Evolutionary conservation across 257 asterid species (phyloP), one percentile per base, ranked within the genome.

Genomic region (Rubia yunnanensis): DNA sequence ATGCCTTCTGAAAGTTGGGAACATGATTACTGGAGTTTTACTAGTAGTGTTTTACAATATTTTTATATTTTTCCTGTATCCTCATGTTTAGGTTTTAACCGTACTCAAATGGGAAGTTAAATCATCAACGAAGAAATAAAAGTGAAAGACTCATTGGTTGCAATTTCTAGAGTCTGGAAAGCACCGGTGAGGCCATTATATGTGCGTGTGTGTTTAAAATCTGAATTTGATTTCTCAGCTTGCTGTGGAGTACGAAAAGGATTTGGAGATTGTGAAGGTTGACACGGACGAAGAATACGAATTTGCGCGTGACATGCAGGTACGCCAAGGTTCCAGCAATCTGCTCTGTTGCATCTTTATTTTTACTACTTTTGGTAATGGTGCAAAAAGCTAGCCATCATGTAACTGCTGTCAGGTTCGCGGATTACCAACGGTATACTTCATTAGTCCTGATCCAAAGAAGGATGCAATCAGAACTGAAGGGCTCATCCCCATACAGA

Each of bases 301-400:
- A 82, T 92, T 92, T 70, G 91, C 97, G 13, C 88, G 85, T 46
- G 94, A 89, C 71, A 89, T 92, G 99, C 96, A 89, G 96, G 98
- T 85, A 66, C 7, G 5, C 44, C 74, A 72, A 46, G 30, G 61
- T 38, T 64, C 30, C 22, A 72, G 32, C 32, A 60, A 56, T 46
- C 35, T 52, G 5, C 38, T 15, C 10, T 34, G 36, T 27, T 63
- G 5, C 13, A 1, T n/a, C 1, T 28, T 44, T 30, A 5, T 17
- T 59, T 3, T 32, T 2, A 28, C 17, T 59, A 17, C 36, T 26
- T 41, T 59, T 4, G 38, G 18, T 61, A 24, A 58, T 58, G 24
- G 41, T 14, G 6, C 3, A 5, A 26, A 30, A 44, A 8, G 7
- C 54, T 26, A 28, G 24, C 55, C 36, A 46, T 44, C 4, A 18